Base-by-base conservation (phyloP, 1,284 basidiomycete genomes). In the Testicularia cyperi region DNA sequence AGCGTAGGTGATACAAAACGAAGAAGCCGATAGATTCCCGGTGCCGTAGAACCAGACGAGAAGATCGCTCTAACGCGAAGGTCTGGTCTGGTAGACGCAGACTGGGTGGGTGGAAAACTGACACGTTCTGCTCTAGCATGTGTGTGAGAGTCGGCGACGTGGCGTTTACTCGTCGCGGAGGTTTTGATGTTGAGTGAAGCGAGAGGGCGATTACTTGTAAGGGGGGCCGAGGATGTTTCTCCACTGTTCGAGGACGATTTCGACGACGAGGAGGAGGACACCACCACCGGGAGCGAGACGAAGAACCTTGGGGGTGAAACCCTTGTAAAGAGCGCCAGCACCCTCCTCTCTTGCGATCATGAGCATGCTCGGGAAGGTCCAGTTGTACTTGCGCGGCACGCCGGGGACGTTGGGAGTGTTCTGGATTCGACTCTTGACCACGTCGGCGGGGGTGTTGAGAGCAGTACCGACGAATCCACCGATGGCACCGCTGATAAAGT, bases 361-460 rank as follows among this genome's bases (percentile, higher is more conserved):
- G 27, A 85, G 79, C 31, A 90, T 79, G 12, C 79, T 78, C 2
- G 80, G 80, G 70, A 79, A 79, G 38, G 92, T 89, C 86, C 92
- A 94, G 79, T 90, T 89, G 79, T 92, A 92, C 76, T 91, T 92
- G 20, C 62, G 55, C 19, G 37, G 65, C 81, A 83, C 38, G 81
- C 82, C 25, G 4, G 65, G 41, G 14, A 60, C 44, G 21, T 48
- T 54, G 16, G 68, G 56, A 3, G 84, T 80, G 44, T 89, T 87
- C 78, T 94, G 91, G 42, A 98, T 92, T 44, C 95, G 86, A 18
- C 90, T 92, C 80, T 98, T 98, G 64, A 97, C 90, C 49, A 98
- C 90, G 82, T 92, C 77, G 55, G 85, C 85, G 80, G 87, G 88
- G 12, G 88, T 90, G 77, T 90, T 90, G 32, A 90, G 51, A 21